Base-by-base conservation (phyloP, 148 eudicot species). In the Salicornia ramosissima region DNA sequence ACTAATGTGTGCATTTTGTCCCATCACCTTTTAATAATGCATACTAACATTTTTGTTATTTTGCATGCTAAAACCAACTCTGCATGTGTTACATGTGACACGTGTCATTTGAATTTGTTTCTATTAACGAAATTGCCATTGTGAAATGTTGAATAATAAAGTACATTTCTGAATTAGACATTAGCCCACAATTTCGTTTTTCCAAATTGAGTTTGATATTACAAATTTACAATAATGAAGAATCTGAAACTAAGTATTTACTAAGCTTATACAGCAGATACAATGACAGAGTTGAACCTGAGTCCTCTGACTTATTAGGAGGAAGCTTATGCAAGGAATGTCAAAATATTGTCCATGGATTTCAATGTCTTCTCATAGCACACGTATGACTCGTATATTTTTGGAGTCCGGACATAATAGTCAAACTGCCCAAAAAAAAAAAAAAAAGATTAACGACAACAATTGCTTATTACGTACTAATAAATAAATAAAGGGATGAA, bases 301-400 rank as follows among this genome's bases (percentile, higher is more conserved):
- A 61, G 68, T 75, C 24, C 68, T 51, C 62, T 58, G 71, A 47
- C 12, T 62, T 50, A 26, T 42, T 46, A 34, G 45, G 36, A 10
- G 4, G 55, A 31, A n/a, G 15, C n/a, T 70, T 72, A 83, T 7
- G 82, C 83, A 3, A 90, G 75, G 63, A 85, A 71, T 65, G 86
- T 81, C 73, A 88, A 88, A 10, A 91, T 88, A 59, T 77, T 83
- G 78, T 91, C 97, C 1, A 91, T 82, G 39, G 97, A 91, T 74
- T 85, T 86, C 85, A 91, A 70, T 28, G 97, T 88, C 87, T 91
- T 91, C 90, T 88, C 89, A 65, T 91, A 91, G 79, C 65, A 91
- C 30, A 91, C 28, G 59, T 88, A 88, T 0, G 97, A 91, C 60
- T 91, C 94, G 67, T 86, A 91, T 13, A 91, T 84, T 68, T 89